Base-by-base conservation (phyloP, 306 rosid genomes). In the Quercus engelmannii region DNA sequence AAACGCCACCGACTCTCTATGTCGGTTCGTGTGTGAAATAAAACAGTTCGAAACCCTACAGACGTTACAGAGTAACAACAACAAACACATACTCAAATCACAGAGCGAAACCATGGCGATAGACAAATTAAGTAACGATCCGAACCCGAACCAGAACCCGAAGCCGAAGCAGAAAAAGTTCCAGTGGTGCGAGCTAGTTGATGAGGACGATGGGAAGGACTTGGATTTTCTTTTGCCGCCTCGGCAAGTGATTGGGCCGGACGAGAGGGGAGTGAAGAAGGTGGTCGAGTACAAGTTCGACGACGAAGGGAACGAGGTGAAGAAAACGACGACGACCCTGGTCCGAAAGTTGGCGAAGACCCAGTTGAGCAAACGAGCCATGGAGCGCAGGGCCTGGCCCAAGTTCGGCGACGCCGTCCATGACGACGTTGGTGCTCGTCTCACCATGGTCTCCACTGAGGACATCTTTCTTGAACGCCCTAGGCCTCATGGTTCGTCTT, bases 381-480 rank as follows among this genome's bases (percentile, higher is more conserved):
- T 86, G 11, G 92, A 89, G 83, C 90, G 90, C 78, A 86, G 92
- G 59, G 77, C 85, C 2, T 94, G 97, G 97, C 88, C 95, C 35
- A 94, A 94, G 86, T 94, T 94, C 74, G 99, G 97, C 0, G 97
- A 92, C 72, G 97, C 97, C 5, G 91, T 89, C 2, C 90, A 92
- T 5, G 97, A 94, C 65, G 99, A 94, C 5, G 91, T 92, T 23
- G 92, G 95, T 26, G 79, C 83, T 56, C 84, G 95, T 59, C 99
- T 92, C 78, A 94, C 99, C 55, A 85, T 94, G 95, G 90, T 94
- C 43, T 94, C 99, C 81, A 92, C 99, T 0, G 99, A 94, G 73
- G 99, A 94, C 87, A 94, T 94, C 78, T 62, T 90, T 55, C 92
- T 94, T 6, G 97, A 94, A 84, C 97, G 97, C 25, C 95, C 99